Base-by-base conservation (phyloP, 148 eudicot species). In the Arctostaphylos glauca region DNA sequence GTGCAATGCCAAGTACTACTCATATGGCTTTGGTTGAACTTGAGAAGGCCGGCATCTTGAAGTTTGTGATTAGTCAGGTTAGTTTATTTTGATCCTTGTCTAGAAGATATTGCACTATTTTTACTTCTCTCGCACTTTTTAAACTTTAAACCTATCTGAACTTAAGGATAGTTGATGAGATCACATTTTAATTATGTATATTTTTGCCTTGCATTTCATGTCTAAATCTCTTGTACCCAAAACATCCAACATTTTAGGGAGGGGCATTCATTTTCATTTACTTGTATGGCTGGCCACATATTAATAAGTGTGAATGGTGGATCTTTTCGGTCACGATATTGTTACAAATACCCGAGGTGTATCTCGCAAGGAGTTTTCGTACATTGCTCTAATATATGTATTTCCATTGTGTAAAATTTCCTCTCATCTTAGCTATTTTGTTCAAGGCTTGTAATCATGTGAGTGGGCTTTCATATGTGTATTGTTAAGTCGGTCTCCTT, bases 21-120 rank as follows among this genome's bases (percentile, higher is more conserved):
- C 98, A 95, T 82, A 93, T 95, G 98, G 98, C 98, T 82, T 85
- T 95, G 87, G 95, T 93, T 88, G 94, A 86, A 83, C 89, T 95
- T 64, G 94, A 93, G 84, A 91, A 86, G 85, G 98, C 97, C 78
- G 89, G 90, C 62, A 82, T 93, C 67, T 88, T 95, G 80, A 93
- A 93, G 89, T 95, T 95, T 82, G 88, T 95, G 73, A 95, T 95
- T 38, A 95, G 95, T 83, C 98, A 95, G 95, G 98, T 90, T 50
- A 43, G 47, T 49, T 53, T 53, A 41, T 68, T 5, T 53, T 76
- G 38, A n/a, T 74, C 55, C 41, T 49, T 23, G 38, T 49, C 16
- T n/a, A 4, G 18, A 48, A 19, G 53, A 23, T 2, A 50, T 74
- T 50, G 31, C 19, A 74, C 38, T 55, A 25, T 25, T 80, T 49